A percentile compares a stretch with the other conserved stretches of the same genome.
Evolutionary conservation across 2,329 filamentous ascomycete species (phyloP).

Genomic region (Aspergillus sp.): DNA sequence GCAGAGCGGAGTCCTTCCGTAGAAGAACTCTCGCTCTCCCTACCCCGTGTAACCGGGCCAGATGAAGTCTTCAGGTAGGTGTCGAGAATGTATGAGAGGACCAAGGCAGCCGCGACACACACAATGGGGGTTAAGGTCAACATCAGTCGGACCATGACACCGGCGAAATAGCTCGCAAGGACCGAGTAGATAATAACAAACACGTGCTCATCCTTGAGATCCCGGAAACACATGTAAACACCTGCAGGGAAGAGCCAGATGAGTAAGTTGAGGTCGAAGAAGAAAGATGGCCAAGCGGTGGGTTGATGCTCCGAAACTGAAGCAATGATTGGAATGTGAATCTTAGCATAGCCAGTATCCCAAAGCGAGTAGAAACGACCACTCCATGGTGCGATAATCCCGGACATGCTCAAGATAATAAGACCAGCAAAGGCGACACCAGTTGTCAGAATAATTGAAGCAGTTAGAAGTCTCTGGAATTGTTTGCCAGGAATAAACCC

Average conservation of each 20-base stretch:
- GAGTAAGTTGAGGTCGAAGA: conserved; percentile 96
- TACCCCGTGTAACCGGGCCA: conserved; percentile 48
- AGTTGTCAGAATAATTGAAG: conserved; percentile 73
- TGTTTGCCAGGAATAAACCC: conserved; percentile 87
- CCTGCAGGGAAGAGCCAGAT: conserved; percentile 99
- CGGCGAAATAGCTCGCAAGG: conserved; percentile 94
- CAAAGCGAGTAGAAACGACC: conserved; percentile 99
- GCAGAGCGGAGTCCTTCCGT: conserved; percentile 63
- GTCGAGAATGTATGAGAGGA: conserved; percentile 83
- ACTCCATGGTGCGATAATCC: conserved; percentile 94
- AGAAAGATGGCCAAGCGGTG: conserved; percentile 98
- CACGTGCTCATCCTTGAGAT: conserved; percentile 91
- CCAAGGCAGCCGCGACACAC: conserved; percentile 88
- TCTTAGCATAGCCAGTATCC: conserved; percentile 98
- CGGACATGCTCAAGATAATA: conserved; percentile 77
- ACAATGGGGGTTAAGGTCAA: conserved; percentile 94
- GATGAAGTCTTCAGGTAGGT: conserved; percentile 75
- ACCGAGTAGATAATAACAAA: conserved; percentile 98
- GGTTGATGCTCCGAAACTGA: conserved; percentile 99
- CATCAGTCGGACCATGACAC: conserved; percentile 99
- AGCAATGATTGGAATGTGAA: conserved; percentile 98
- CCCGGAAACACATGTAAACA: conserved; percentile 97
- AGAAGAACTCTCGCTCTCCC: conserved; percentile 38
- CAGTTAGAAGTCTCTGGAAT: conserved; percentile 84
- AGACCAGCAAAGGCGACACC: conserved; percentile 71